phyloP scores from a whole-genome alignment of 768 basidiomycete species.

The Termitomyces sp. region DNA sequence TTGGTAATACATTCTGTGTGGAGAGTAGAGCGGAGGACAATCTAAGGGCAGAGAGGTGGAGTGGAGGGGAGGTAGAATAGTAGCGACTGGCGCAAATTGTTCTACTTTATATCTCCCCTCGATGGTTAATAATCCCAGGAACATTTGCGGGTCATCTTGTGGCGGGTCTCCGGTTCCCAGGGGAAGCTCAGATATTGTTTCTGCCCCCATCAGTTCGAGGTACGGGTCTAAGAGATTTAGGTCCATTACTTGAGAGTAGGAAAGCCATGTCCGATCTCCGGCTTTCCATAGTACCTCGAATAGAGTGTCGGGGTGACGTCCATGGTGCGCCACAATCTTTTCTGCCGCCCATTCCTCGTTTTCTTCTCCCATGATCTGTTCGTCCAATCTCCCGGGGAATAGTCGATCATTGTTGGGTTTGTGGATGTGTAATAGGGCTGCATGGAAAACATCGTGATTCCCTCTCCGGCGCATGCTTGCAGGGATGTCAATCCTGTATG shows the following conservation, averaged over 20 bases:
- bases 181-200: neutral
- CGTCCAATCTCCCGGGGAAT: neutral
- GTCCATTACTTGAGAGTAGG: neutral
- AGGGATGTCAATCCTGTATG: no score
- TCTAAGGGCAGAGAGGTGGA: neutral
- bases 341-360: neutral
- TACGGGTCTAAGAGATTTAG: neutral
- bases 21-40: no score
- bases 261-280: neutral
- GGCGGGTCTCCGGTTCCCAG: neutral
- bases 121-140: neutral
- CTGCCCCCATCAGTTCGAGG: neutral
- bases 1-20: no score
- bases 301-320: accelerated
- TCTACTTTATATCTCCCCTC: neutral
- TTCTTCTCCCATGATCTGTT: neutral
- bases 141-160: neutral
- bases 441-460: no score
- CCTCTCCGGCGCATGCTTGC: no score
- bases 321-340: no score
- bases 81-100: neutral
- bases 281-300: neutral
- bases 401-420: neutral
- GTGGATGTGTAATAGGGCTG: no score
- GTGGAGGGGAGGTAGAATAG: neutral